Conservation (phyloP, 202 grass and related monocot genomes). For the Carex arenaria region DNA sequence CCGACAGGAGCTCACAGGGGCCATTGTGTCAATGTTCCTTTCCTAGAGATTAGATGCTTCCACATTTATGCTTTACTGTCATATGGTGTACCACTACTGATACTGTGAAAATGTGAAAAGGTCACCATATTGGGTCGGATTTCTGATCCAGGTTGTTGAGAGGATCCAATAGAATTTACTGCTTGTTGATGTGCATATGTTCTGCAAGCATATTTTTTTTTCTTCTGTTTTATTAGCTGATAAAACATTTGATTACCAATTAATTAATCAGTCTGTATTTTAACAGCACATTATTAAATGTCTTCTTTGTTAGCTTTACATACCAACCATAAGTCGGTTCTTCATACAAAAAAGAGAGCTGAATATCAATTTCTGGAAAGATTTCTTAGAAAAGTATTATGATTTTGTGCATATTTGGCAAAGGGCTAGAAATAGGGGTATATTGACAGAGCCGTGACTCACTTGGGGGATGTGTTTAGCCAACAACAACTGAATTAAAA, state of each 20-base stretch:
- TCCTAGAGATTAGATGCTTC: not conserved
- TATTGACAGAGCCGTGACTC: not conserved
- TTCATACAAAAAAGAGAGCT: not conserved
- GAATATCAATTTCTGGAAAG: not conserved
- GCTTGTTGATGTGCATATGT: not conserved
- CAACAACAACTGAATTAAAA: constrained; percentile 14
- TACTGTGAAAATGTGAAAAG: not conserved
- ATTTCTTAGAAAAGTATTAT: not conserved
- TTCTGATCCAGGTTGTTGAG: not conserved
- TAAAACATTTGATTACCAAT: not conserved
- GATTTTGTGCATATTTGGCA: not conserved
- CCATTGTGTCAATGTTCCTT: not conserved
- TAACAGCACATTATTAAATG: not conserved
- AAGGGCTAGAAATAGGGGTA: not conserved
- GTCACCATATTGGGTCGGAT: not conserved
- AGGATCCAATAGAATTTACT: not conserved
- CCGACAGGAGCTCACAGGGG: not conserved
- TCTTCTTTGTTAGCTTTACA: not conserved
- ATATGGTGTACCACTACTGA: not conserved
- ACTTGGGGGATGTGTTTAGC: constrained; percentile 2
- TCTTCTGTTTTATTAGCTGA: not conserved
- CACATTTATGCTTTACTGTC: constrained; percentile 1
- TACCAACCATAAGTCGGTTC: not conserved
- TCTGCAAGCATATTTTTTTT: too few species aligned
- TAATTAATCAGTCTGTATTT: not conserved